These are phyloP conservation scores for Arabidopsis thaliana DNA, from an alignment of 345 rosid genomes.

Conservation along the genomic window TAIR10.1 NC_003075.7:15897001-15897500, in stretches of 20 bases:
- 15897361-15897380: conserved; percentile 14
- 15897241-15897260: background rate
- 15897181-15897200: background rate
- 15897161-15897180: too few species aligned
- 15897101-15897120: background rate
- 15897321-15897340: background rate
- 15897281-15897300: background rate
- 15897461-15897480: background rate
- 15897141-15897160: too few species aligned
- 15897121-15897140: background rate
- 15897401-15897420: background rate
- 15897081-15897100: too few species aligned
- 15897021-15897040: background rate
- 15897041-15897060: background rate
- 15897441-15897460: background rate
- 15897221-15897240: background rate
- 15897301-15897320: background rate
- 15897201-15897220: background rate
- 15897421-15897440: background rate
- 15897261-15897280: background rate
- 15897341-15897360: conserved; percentile 19
- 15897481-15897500: background rate
- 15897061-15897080: background rate
- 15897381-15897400: conserved; percentile 11
- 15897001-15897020: background rate